Evolutionary conservation across 495 filamentous ascomycete species (phyloP).

Genomic region (Aspergillus homomorphus): DNA sequence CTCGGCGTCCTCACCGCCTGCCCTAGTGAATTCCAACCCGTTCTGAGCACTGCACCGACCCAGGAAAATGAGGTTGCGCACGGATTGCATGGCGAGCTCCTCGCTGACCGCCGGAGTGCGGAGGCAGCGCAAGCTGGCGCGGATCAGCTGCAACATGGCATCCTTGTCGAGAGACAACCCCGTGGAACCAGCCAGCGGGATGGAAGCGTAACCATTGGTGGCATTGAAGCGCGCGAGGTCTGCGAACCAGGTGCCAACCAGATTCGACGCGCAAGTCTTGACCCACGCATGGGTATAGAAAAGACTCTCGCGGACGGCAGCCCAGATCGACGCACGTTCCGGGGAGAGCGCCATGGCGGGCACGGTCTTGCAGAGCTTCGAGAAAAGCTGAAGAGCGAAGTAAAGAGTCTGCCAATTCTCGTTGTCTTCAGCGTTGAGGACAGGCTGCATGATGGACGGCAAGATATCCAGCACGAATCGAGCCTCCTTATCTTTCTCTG

Average conservation of each 20-base stretch:
- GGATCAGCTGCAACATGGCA: constrained; percentile 63
- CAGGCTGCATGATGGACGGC: constrained; percentile 47
- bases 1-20: constrained; percentile 35
- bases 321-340: constrained; percentile 61
- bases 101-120: constrained; percentile 62
- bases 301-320: constrained; percentile 58
- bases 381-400: constrained; percentile 64
- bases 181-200: constrained; percentile 66
- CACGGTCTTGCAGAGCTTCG: constrained; percentile 64
- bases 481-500: constrained; percentile 61
- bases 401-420: constrained; percentile 79
- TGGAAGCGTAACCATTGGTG: constrained; percentile 42
- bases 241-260: constrained; percentile 73
- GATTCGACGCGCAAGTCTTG: constrained; percentile 69
- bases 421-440: constrained; percentile 43
- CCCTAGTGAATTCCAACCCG: constrained; percentile 48
- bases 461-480: constrained; percentile 44
- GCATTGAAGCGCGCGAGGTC: constrained; percentile 67
- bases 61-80: constrained; percentile 76
- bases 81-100: constrained; percentile 65
- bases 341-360: constrained; percentile 59
- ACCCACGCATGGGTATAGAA: constrained; percentile 72
- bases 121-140: constrained; percentile 62
- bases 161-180: constrained; percentile 65
- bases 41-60: constrained; percentile 65